Evolutionary conservation across 1,284 basidiomycete species (phyloP), one percentile per base, ranked within the genome.

Genomic region (Irpex sp.): DNA sequence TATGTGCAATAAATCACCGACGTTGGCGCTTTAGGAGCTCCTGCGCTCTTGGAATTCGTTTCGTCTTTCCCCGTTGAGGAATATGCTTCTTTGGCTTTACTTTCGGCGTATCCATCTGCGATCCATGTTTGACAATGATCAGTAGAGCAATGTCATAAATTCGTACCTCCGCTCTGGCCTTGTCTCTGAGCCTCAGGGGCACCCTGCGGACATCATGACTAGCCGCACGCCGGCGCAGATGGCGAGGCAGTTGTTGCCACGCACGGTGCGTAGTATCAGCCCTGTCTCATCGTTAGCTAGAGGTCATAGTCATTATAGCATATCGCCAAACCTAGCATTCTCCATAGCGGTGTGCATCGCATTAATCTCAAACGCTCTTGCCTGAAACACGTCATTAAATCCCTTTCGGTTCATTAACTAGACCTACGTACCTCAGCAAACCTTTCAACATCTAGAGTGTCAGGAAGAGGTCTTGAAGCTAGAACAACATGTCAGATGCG

Each of bases 201-300:
- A 98, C 92, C 14, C 94, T 85, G 5, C 93, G 85, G 18, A 93
- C 87, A 73, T 97, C 90, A 73, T 97, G 95, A 67, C 93, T 95
- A 1, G 95, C 95, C 9, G 95, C 94, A 68, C 95, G 82, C 36
- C 95, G 83, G 23, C 95, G 83, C 12, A 98, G 79, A 71, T 95
- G 92, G 21, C 95, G 82, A 9, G 95, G 95, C 8, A 97, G 80
- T 14, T 90, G 86, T 73, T 98, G 95, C 85, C 95, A 98, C 1
- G 88, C 92, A 60, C 95, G 81, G 63, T 91, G 86, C 0, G 87
- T 91, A 23, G 87, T 84, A 63, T 82, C 84, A 4, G 70, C 62
- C 52, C 75, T 76, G 57, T 0, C 53, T 28, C 18, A 51, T 37
- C 19, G 23, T 28, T n/a, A 57, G 19, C 10, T 2, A 52, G 23